Evolutionary conservation across 208 protist species (phyloP).

Genomic region (Acanthamoeba pearcei): DNA sequence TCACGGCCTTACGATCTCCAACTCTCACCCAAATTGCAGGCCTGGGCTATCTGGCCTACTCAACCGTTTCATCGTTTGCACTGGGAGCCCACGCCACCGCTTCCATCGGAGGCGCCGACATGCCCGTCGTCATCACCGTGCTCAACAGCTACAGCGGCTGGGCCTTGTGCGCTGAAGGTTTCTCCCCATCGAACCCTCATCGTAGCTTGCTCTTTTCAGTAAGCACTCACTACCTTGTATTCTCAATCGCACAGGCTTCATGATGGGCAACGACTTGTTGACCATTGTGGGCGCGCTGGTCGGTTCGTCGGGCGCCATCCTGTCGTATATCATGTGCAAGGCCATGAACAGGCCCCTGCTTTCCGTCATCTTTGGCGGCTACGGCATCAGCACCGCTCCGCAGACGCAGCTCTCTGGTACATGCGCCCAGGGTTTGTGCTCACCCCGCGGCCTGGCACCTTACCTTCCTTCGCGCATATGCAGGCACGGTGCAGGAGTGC

Average conservation of each 20-base stretch:
- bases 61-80: slow-evolving; percentile 82
- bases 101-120: slow-evolving; percentile 94
- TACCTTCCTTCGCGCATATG: neutral
- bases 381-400: slow-evolving; percentile 77
- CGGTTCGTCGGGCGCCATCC: slow-evolving; percentile 94
- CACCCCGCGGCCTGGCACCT: neutral
- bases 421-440: neutral
- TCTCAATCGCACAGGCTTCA: slow-evolving; percentile 86
- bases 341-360: slow-evolving; percentile 94
- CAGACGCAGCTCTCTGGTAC: slow-evolving; percentile 31
- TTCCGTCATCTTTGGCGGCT: slow-evolving; percentile 92
- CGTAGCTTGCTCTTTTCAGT: slow-evolving; percentile 79
- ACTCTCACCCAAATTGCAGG: neutral
- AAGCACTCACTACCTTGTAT: neutral
- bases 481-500: slow-evolving; percentile 60
- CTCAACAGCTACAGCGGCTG: slow-evolving; percentile 95
- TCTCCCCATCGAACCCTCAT: slow-evolving; percentile 84
- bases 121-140: slow-evolving; percentile 95
- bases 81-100: slow-evolving; percentile 79
- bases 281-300: slow-evolving; percentile 94
- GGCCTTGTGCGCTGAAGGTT: slow-evolving; percentile 90
- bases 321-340: slow-evolving; percentile 95
- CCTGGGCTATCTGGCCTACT: slow-evolving; percentile 78
- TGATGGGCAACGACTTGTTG: slow-evolving; percentile 91
- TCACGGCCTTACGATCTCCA: neutral